Evolutionary conservation across 148 eudicot genomes (phyloP).

Genomic region (Arbutus unedo): DNA sequence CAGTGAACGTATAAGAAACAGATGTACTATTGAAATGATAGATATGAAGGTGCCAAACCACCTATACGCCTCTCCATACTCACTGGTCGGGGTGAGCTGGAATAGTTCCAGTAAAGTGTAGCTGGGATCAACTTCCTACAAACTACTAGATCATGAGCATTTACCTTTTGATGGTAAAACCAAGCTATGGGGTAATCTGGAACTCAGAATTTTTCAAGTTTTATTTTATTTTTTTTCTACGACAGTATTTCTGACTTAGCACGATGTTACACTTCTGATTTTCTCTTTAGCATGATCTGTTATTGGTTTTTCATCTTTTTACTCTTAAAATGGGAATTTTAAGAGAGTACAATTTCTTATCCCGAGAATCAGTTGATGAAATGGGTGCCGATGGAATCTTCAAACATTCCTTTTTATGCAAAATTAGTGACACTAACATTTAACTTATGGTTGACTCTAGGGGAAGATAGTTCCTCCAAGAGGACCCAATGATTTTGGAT

Average conservation of each 20-base stretch:
- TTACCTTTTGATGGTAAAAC: background rate
- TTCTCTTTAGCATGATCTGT: background rate
- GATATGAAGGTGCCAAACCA: background rate
- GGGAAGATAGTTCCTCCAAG: constrained; percentile 75
- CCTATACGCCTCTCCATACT: background rate
- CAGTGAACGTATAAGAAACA: background rate
- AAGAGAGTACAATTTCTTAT: no score
- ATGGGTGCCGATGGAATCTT: background rate
- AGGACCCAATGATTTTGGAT: constrained; percentile 94
- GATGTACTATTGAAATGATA: background rate
- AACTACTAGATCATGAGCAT: background rate
- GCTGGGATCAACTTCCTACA: background rate
- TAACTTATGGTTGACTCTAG: constrained; percentile 33
- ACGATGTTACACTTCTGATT: background rate
- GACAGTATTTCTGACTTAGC: background rate
- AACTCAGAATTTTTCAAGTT: background rate
- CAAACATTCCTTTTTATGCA: background rate
- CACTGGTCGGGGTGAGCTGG: background rate
- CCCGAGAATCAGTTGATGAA: background rate
- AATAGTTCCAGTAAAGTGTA: background rate
- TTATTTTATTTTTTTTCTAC: background rate
- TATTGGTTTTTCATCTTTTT: background rate
- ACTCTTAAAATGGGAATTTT: background rate
- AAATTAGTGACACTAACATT: constrained; percentile 6
- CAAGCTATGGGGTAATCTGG: background rate